Evolutionary conservation across 768 basidiomycete genomes (phyloP), one percentile per base, ranked within the genome.

Genomic region (Podaxis sp.): DNA sequence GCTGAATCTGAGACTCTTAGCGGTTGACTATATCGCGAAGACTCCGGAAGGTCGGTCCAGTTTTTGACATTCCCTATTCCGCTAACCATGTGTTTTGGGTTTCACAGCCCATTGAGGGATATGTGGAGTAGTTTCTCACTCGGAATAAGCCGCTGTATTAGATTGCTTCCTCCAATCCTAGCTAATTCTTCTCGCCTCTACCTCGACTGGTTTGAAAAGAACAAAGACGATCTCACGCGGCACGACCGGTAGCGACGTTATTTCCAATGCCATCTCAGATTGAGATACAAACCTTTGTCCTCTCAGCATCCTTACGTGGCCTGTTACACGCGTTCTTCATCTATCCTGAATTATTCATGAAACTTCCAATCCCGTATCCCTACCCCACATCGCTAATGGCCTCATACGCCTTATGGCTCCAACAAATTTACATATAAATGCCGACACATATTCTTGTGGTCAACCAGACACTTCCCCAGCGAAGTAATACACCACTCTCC

Each of bases 1-100:
- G 68, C 66, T 66, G 66, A 64, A 37, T 19, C 65, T 59, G 38
- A 61, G 64, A 59, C 64, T 53, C 66, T 13, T 71, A 96, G 95
- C 96, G 60, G 92, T 98, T 72, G 93, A 97, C 75, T 98, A 98
- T 74, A 91, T 98, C 76, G 86, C 84, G 67, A 94, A 94, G 81
- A 94, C 94, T 47, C 92, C 93, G 63, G 93, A 92, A 81, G 93
- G 93, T 91, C 59, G 38, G 75, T 56, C 49, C 43, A 53, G 46
- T 61, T 63, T 57, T 66, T 65, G 58, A 27, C 54, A 62, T 52
- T 33, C 51, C 59, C 38, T 56, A 64, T 66, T 43, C 55, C 57
- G 63, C 66, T 70, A 51, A 68, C 64, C 65, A 17, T 55, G 57
- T 64, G 63, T 63, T 57, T 65, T 54, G 66, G 61, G 65, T 61